Percentiles rank a stretch among this genome's conserved stretches.
These are phyloP conservation scores for Pleurotus eryngii DNA, from an alignment of 768 basidiomycete species.

Conservation along the genomic window DNA sequence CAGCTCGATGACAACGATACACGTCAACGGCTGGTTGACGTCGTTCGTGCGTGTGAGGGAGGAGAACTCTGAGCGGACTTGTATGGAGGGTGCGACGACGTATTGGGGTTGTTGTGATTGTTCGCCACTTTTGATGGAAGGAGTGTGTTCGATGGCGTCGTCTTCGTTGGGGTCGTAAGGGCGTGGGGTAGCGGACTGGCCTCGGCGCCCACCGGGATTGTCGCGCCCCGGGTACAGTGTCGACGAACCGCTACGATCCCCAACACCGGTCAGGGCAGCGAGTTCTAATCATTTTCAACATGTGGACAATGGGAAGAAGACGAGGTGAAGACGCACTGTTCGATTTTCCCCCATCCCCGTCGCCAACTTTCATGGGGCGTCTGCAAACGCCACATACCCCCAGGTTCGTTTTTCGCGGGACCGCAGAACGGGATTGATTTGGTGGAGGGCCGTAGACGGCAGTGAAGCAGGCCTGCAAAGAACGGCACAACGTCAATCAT, in stretches of 20 bases:
- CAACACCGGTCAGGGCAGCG: constrained; percentile 90
- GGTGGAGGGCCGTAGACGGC: constrained; percentile 93
- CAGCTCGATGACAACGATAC: constrained; percentile 78
- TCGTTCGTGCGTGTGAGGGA: constrained; percentile 70
- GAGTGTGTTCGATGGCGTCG: constrained; percentile 70
- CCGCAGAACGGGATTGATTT: constrained; percentile 46
- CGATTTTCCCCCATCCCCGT: constrained; percentile 79
- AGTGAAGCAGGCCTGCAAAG: constrained; percentile 83
- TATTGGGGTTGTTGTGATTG: constrained; percentile 52
- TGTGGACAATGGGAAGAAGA: constrained; percentile 9
- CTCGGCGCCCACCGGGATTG: constrained; percentile 40
- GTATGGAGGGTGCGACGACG: constrained; percentile 89
- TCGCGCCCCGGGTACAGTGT: constrained; percentile 68
- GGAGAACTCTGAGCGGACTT: constrained; percentile 89
- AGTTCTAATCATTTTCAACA: constrained; percentile 58
- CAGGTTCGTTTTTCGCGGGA: constrained; percentile 71
- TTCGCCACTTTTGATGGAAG: constrained; percentile 45
- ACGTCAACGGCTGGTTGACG: constrained; percentile 82
- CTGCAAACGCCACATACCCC: constrained; percentile 98
- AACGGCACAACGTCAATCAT: constrained; percentile 6
- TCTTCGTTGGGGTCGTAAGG: constrained; percentile 78
- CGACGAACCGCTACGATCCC: constrained; percentile 49
- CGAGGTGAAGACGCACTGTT: constrained; percentile 65
- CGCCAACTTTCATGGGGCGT: constrained; percentile 93
- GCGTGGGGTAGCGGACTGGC: constrained; percentile 25